Base-by-base conservation (phyloP, 1,284 basidiomycete species). In the Leucocoprinus gongylophorus region DNA sequence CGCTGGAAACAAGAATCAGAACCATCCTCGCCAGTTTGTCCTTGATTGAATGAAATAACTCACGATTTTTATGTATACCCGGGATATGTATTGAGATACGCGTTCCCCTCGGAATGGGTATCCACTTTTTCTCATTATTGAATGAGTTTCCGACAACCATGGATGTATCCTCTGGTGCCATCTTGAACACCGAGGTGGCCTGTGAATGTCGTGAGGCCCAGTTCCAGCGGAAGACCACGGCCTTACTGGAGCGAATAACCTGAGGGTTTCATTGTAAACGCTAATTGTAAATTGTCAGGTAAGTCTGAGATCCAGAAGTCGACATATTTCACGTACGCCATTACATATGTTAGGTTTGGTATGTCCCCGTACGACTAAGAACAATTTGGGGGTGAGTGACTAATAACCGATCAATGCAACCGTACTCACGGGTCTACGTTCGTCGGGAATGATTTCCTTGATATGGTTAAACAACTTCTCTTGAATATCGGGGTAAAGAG, bases 171-270 rank as follows among this genome's bases (percentile, higher is more conserved):
- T 53, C 51, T 9, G 51, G 51, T 13, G 51, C 51, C 17, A 18
- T 44, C 29, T 53, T 53, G 17, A 46, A 26, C 18, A 53, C 33
- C 6, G 20, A 12, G 9, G 41, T 38, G 32, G 44, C 51, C 51
- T 53, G 18, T 13, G 18, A 5, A 38, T 51, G 71, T 73, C 2
- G 62, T 67, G 3, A 69, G 62, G 3, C 60, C 59, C 30, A 80
- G 55, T 2, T 64, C 68, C 0, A 10, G 1, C 15, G 13, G 12
- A n/a, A 32, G 23, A 38, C 44, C 56, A 51, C 9, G 17, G 48
- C 67, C 74, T 59, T 45, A 81, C 81, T 8, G 79, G 72, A 41
- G 82, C 78, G 59, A 77, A 82, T 57, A 83, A 64, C 17, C 83
- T 72, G 9, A 85, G 65, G 0, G 80, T 76, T 63, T 86, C 83